phyloP scores from a whole-genome alignment of 148 eudicot genomes.

The Heliamphora exappendiculata region DNA sequence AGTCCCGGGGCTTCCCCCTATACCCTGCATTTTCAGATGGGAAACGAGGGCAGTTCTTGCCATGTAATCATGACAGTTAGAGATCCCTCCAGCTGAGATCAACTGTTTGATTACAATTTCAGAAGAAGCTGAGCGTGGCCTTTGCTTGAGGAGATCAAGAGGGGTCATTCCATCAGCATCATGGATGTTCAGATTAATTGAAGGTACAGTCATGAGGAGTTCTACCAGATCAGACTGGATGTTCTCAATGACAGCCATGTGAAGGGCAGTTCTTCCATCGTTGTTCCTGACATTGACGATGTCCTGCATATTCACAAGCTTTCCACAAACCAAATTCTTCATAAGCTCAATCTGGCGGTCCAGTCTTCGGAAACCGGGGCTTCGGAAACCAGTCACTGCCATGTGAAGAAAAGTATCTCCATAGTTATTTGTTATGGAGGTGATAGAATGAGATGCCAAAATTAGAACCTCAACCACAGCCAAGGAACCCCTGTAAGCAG shows the following conservation, averaged over 20 bases:
- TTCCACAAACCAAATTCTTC: slow-evolving; percentile 32
- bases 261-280: slow-evolving; percentile 75
- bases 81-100: slow-evolving; percentile 54
- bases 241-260: slow-evolving; percentile 57
- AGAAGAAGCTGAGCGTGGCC: slow-evolving; percentile 40
- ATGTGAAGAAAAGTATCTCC: slow-evolving; percentile 82
- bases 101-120: slow-evolving; percentile 40
- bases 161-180: slow-evolving; percentile 59
- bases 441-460: slow-evolving; percentile 38
- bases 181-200: slow-evolving; percentile 36
- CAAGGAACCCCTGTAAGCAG: slow-evolving; percentile 65
- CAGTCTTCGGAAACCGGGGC: slow-evolving; percentile 56
- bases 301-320: slow-evolving; percentile 33
- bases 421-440: slow-evolving; percentile 36
- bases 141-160: slow-evolving; percentile 59
- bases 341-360: slow-evolving; percentile 62
- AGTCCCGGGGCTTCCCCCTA: slow-evolving; percentile 74
- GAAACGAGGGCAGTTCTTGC: slow-evolving; percentile 34
- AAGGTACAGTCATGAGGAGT: slow-evolving; percentile 46
- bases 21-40: slow-evolving; percentile 40
- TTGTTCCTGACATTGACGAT: slow-evolving; percentile 51
- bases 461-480: slow-evolving; percentile 41
- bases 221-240: slow-evolving; percentile 46
- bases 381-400: slow-evolving; percentile 66
- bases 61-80: slow-evolving; percentile 22